A percentile compares a stretch with the other conserved stretches of the same genome.
These are phyloP conservation scores for Paxillus rubicundulus DNA, from an alignment of 768 basidiomycete species.

Conservation along the genomic window DNA sequence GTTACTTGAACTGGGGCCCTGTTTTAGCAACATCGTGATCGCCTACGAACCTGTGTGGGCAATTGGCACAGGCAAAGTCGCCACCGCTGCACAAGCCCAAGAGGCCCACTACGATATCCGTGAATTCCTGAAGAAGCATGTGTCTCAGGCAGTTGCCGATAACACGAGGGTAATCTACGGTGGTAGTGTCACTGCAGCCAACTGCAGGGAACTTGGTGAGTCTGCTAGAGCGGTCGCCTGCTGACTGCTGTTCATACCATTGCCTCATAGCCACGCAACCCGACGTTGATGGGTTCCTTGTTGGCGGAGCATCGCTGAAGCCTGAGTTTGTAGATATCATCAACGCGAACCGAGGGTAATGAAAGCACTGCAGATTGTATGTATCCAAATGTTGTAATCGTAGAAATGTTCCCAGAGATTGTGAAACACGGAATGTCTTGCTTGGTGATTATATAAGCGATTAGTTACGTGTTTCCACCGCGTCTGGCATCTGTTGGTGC, in stretches of 20 bases:
- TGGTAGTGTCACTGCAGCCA: slow-evolving; percentile 87
- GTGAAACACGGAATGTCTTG: too few species aligned
- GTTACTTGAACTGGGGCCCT: not conserved
- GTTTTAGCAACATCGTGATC: slow-evolving; percentile 77
- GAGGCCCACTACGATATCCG: slow-evolving; percentile 86
- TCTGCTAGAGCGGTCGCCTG: slow-evolving; percentile 6
- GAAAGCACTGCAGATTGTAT: not conserved
- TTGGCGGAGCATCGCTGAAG: slow-evolving; percentile 96
- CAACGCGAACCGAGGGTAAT: slow-evolving; percentile 52
- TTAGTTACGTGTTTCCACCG: too few species aligned
- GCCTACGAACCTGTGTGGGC: slow-evolving; percentile 99
- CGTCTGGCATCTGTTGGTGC: not conserved
- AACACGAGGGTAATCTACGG: slow-evolving; percentile 90
- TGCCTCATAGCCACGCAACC: slow-evolving; percentile 54
- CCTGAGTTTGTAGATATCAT: slow-evolving; percentile 94
- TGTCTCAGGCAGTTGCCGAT: slow-evolving; percentile 70
- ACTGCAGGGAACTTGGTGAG: slow-evolving; percentile 85
- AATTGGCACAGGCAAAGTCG: slow-evolving; percentile 96
- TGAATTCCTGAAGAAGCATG: slow-evolving; percentile 58
- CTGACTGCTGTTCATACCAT: not conserved
- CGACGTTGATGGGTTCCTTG: slow-evolving; percentile 97
- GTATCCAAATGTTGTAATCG: not conserved
- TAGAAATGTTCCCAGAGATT: not conserved
- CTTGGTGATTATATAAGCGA: too few species aligned
- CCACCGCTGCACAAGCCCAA: slow-evolving; percentile 89